Evolutionary conservation across 2,329 filamentous ascomycete species (phyloP).

Genomic region (Coniochaeta ligniaria): DNA sequence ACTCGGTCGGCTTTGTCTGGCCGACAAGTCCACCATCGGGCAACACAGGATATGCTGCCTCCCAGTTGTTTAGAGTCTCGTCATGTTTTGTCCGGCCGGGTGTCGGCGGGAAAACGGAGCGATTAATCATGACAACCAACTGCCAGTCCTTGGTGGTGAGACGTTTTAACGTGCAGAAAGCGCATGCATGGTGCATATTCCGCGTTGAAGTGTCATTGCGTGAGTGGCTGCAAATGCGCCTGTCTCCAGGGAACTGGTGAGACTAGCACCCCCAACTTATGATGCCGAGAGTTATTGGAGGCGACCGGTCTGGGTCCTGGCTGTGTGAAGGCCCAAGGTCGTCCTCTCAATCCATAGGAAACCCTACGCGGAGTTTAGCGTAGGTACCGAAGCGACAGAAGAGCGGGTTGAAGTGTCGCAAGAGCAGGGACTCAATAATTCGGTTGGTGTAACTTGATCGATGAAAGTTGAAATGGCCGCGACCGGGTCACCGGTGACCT

Average conservation of each 20-base stretch:
- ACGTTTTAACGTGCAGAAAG: background rate
- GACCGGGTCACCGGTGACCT: background rate
- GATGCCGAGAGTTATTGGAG: background rate
- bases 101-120: background rate
- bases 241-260: background rate
- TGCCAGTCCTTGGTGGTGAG: background rate
- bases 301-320: background rate
- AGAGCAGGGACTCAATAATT: background rate
- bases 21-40: background rate
- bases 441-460: background rate
- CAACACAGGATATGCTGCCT: background rate
- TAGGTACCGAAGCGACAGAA: background rate
- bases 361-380: background rate
- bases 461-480: background rate
- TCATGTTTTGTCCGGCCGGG: background rate
- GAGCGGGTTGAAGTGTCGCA: background rate
- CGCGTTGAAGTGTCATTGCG: background rate
- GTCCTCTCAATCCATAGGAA: background rate
- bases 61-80: background rate
- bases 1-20: background rate
- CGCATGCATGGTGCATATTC: background rate
- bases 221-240: conserved; percentile 1
- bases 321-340: background rate
- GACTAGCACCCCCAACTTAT: background rate
- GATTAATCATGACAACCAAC: background rate